Conservation (phyloP, 2,329 filamentous ascomycete genomes). For the Xylariaceae sp. region DNA sequence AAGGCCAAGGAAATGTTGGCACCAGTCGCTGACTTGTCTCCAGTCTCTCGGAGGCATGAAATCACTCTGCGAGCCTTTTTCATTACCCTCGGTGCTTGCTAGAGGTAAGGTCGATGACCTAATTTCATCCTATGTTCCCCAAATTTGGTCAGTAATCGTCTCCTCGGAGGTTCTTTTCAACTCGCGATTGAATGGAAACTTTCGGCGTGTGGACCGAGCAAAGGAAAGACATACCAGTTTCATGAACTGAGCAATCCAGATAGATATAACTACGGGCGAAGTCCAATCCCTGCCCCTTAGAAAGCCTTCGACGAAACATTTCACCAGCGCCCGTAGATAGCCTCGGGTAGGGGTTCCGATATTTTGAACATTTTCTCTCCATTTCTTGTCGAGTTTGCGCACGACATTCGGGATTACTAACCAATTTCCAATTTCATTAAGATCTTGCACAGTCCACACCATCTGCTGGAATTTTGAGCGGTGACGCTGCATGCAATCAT, state of each 20-base stretch:
- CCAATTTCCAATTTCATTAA: constrained; percentile 19
- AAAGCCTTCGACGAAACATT: constrained; percentile 9
- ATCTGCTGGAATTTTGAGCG: constrained; percentile 9
- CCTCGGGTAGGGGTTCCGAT: constrained; percentile 14
- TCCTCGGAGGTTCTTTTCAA: neutral
- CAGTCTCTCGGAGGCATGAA: constrained; percentile 6
- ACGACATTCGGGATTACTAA: constrained; percentile 19
- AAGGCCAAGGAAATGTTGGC: constrained; percentile 12
- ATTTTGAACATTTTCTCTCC: constrained; percentile 16
- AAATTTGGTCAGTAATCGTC: neutral
- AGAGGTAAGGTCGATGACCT: neutral
- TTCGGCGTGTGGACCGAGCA: too few relatives aligned
- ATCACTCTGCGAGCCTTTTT: neutral
- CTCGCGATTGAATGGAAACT: neutral
- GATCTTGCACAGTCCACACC: constrained; percentile 16
- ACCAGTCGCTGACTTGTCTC: constrained; percentile 15
- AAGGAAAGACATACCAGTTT: constrained; percentile 6
- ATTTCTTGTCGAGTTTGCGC: constrained; percentile 18
- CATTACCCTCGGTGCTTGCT: neutral
- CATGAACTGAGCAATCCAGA: constrained; percentile 10
- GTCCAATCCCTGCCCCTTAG: constrained; percentile 12
- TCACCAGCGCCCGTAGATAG: constrained; percentile 12
- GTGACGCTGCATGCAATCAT: constrained; percentile 14
- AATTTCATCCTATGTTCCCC: neutral
- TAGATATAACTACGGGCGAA: neutral